Evolutionary conservation across 2,329 filamentous ascomycete species (phyloP).

Genomic region (Pestalotiopsis sp.): DNA sequence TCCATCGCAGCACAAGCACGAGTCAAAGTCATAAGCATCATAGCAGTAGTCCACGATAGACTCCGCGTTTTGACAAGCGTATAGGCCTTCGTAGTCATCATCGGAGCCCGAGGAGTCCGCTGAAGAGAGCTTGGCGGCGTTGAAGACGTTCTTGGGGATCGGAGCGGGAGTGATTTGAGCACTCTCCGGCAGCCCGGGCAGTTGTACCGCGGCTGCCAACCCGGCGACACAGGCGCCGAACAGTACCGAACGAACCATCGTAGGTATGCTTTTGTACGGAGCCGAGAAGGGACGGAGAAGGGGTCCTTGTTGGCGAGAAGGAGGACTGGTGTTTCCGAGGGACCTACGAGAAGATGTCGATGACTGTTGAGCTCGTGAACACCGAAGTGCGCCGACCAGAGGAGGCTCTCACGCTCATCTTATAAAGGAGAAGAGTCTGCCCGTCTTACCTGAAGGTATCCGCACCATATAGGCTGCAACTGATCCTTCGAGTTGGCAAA

Average conservation of each 20-base stretch:
- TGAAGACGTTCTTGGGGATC: not conserved
- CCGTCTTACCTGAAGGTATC: not conserved
- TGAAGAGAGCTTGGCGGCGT: not conserved
- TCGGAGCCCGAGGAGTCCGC: not conserved
- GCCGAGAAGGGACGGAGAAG: not conserved
- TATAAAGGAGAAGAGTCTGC: not conserved
- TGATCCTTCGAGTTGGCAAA: not conserved
- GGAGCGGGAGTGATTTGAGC: not conserved
- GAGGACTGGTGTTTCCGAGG: not conserved
- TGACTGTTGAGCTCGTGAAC: not conserved
- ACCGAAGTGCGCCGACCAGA: not conserved
- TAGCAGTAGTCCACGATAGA: constrained; percentile 2
- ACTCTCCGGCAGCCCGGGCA: not conserved
- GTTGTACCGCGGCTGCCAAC: not conserved
- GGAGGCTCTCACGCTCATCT: not conserved
- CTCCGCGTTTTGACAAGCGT: constrained; percentile 6
- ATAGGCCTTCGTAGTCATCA: not conserved
- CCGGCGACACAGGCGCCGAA: not conserved
- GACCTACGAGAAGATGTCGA: not conserved
- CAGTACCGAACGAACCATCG: not conserved
- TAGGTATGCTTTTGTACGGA: not conserved
- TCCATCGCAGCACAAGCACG: constrained; percentile 18
- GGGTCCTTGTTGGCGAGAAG: not conserved
- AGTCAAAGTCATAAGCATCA: constrained; percentile 7
- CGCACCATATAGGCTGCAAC: not conserved